Percentiles rank a stretch among this genome's conserved stretches.
Conservation (phyloP, 805 yeast genomes). For the Kazachstania kunashirensis region DNA sequence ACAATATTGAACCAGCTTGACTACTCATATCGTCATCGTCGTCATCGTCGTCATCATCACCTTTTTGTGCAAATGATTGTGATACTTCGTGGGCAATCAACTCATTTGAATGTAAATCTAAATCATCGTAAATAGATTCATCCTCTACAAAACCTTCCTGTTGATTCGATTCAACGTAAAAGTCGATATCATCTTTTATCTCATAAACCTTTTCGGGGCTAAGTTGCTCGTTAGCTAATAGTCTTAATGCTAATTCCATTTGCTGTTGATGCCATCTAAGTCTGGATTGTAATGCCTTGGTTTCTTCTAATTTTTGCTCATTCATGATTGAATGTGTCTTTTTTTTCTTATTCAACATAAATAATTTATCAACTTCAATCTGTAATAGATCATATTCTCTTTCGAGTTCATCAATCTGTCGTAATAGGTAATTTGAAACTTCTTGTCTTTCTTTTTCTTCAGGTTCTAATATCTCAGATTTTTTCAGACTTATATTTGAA, state of each 20-base stretch:
- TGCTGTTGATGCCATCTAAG: constrained; percentile 73
- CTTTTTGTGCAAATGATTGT: constrained; percentile 27
- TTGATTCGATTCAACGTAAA: constrained; percentile 85
- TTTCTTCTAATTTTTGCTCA: constrained; percentile 37
- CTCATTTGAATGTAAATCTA: constrained; percentile 55
- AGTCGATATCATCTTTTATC: constrained; percentile 80
- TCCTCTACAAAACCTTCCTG: constrained; percentile 89
- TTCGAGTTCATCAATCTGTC: constrained; percentile 66
- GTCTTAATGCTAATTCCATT: constrained; percentile 68
- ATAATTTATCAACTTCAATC: constrained; percentile 34
- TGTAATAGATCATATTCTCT: constrained; percentile 74
- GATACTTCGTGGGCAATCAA: constrained; percentile 44
- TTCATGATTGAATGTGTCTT: constrained; percentile 25
- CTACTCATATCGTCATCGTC: constrained; percentile 3
- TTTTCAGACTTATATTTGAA: constrained; percentile 81
- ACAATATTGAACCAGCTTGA: not conserved
- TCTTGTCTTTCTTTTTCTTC: constrained; percentile 72
- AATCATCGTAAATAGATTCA: constrained; percentile 82
- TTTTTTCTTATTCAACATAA: constrained; percentile 25
- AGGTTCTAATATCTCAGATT: constrained; percentile 56
- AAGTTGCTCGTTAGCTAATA: constrained; percentile 72
- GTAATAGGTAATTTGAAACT: constrained; percentile 56
- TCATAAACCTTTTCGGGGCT: constrained; percentile 67
- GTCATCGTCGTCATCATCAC: constrained; percentile 20
- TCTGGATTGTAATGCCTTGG: constrained; percentile 52